Conservation (phyloP, 768 basidiomycete genomes). For the Hydnum rufescens region DNA sequence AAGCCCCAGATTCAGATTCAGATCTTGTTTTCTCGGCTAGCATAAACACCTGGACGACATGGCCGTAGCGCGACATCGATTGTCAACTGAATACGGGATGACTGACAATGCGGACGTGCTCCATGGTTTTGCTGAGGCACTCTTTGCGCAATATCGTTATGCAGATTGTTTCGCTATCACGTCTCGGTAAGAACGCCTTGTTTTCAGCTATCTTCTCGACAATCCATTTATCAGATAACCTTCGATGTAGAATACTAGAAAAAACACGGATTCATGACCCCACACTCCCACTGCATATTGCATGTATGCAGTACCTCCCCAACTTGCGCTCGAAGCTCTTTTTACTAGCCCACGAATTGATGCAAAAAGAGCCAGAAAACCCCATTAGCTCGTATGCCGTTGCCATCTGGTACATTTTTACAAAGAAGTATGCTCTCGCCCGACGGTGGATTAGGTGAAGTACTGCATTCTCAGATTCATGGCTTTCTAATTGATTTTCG, state of each 20-base stretch:
- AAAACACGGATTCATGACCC: slow-evolving; percentile 71
- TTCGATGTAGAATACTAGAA: slow-evolving; percentile 46
- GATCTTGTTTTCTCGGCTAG: slow-evolving; percentile 13
- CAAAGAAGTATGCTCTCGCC: slow-evolving; percentile 75
- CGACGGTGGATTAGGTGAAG: slow-evolving; percentile 78
- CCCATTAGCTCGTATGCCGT: slow-evolving; percentile 97
- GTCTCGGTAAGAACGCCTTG: slow-evolving; percentile 30
- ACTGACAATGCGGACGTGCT: slow-evolving; percentile 86
- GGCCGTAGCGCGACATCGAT: slow-evolving; percentile 49
- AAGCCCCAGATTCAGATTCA: background rate
- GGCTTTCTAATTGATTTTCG: background rate
- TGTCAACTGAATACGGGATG: slow-evolving; percentile 67
- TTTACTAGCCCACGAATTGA: slow-evolving; percentile 89
- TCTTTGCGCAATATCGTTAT: slow-evolving; percentile 78
- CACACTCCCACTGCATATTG: slow-evolving; percentile 85
- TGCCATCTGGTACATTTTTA: slow-evolving; percentile 85
- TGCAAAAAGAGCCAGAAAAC: slow-evolving; percentile 82
- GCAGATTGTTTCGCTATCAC: slow-evolving; percentile 89
- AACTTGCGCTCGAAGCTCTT: slow-evolving; percentile 86
- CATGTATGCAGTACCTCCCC: slow-evolving; percentile 92
- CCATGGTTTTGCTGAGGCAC: slow-evolving; percentile 73
- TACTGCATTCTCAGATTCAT: background rate
- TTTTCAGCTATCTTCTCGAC: background rate
- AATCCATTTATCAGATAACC: background rate
- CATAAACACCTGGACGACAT: slow-evolving; percentile 73